Evolutionary conservation across 1,139 yeast species (phyloP).

Genomic region (Kurtzmaniella quercitrusa): DNA sequence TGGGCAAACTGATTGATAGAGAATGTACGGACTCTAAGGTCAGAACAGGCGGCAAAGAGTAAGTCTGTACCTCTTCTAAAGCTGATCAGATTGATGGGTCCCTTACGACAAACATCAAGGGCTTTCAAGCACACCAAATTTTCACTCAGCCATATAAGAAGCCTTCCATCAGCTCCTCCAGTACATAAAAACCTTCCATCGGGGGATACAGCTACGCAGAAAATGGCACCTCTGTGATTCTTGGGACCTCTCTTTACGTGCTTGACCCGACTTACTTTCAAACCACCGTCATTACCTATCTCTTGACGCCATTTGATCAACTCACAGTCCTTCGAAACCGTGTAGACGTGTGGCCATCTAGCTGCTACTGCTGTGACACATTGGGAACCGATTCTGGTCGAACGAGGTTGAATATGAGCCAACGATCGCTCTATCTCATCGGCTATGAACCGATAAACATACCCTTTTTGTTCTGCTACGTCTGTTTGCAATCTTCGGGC

Average conservation of each 20-base stretch:
- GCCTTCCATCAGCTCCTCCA: constrained; percentile 79
- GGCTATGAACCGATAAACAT: constrained; percentile 66
- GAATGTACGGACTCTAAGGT: constrained; percentile 82
- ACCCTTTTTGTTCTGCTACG: constrained; percentile 86
- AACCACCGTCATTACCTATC: constrained; percentile 30
- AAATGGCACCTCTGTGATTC: constrained; percentile 67
- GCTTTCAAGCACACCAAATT: constrained; percentile 71
- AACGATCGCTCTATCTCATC: constrained; percentile 28
- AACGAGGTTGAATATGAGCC: constrained; percentile 18
- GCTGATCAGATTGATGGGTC: constrained; percentile 65
- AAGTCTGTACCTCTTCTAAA: constrained; percentile 83
- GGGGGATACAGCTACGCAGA: constrained; percentile 77
- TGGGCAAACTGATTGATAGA: constrained; percentile 84
- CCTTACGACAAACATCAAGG: constrained; percentile 58
- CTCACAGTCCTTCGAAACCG: constrained; percentile 79
- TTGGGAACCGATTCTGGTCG: constrained; percentile 58
- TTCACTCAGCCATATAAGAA: constrained; percentile 84
- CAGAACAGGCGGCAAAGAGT: constrained; percentile 89
- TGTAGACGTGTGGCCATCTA: constrained; percentile 61
- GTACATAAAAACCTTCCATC: constrained; percentile 88
- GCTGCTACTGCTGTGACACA: constrained; percentile 52
- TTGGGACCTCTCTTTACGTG: constrained; percentile 33
- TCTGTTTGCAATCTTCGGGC: constrained; percentile 78
- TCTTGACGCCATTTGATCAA: constrained; percentile 65
- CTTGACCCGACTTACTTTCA: constrained; percentile 58